These are phyloP conservation scores for Tricharina praecox DNA, from an alignment of 495 filamentous ascomycete genomes.

Conservation along the genomic window DNA sequence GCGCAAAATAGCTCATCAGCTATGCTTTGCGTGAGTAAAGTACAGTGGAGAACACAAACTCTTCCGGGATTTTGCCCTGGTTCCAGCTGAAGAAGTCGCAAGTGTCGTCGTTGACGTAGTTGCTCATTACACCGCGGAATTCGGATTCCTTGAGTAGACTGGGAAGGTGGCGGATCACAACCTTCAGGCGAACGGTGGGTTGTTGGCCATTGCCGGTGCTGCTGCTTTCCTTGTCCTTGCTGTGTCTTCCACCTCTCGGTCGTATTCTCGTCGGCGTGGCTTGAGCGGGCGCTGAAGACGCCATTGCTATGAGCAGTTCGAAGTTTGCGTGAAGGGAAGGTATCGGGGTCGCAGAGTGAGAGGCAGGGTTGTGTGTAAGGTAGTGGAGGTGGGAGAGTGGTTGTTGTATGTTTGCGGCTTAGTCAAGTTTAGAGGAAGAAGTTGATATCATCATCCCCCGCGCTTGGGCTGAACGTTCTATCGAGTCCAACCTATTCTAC, in stretches of 20 bases:
- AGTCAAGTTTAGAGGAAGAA: too few species aligned
- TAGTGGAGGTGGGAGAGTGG: too few species aligned
- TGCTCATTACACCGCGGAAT: conserved; percentile 54
- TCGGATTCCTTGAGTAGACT: conserved; percentile 71
- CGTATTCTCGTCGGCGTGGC: conserved; percentile 19
- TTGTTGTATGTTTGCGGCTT: too few species aligned
- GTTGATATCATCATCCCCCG: too few species aligned
- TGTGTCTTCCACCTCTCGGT: conserved; percentile 27
- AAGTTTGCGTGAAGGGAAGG: too few species aligned
- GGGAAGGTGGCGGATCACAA: conserved; percentile 69
- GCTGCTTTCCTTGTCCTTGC: conserved; percentile 48
- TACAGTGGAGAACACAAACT: conserved; percentile 38
- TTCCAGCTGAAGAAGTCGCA: conserved; percentile 68
- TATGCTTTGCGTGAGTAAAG: background rate
- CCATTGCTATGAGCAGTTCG: conserved; percentile 6
- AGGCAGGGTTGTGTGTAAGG: too few species aligned
- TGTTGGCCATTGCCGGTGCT: conserved; percentile 38
- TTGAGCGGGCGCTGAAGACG: conserved; percentile 3
- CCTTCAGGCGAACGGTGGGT: conserved; percentile 52
- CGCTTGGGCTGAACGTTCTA: too few species aligned
- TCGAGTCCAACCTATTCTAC: too few species aligned
- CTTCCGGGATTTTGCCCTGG: conserved; percentile 70
- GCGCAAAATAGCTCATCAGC: background rate
- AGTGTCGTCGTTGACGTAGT: conserved; percentile 58
- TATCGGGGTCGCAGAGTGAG: too few species aligned